Evolutionary conservation across 2,329 filamentous ascomycete genomes (phyloP).

Genomic region (Alternaria brassicae): DNA sequence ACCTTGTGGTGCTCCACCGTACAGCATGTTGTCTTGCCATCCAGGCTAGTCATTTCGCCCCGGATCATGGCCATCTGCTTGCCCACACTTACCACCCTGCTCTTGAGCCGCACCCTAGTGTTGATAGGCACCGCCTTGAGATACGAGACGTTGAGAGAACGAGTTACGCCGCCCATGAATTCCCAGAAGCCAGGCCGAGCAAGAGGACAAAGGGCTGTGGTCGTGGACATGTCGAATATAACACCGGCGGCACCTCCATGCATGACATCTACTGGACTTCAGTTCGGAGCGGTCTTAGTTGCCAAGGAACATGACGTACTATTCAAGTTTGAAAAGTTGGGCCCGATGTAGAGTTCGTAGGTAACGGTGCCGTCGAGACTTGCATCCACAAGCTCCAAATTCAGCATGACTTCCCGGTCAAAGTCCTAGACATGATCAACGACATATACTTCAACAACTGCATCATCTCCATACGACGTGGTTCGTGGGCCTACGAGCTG

Average conservation of each 20-base stretch:
- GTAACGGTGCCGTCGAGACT: constrained; percentile 44
- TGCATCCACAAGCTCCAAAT: constrained; percentile 48
- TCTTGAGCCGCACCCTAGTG: constrained; percentile 53
- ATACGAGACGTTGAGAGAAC: constrained; percentile 60
- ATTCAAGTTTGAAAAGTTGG: constrained; percentile 51
- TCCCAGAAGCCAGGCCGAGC: constrained; percentile 60
- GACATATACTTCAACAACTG: not conserved
- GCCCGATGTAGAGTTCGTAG: constrained; percentile 45
- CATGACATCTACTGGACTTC: constrained; percentile 47
- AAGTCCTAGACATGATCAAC: constrained; percentile 40
- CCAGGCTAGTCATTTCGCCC: constrained; percentile 58
- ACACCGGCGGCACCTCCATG: constrained; percentile 51
- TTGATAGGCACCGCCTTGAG: constrained; percentile 58
- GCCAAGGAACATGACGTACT: constrained; percentile 25
- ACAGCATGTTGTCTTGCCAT: constrained; percentile 58
- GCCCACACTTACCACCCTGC: constrained; percentile 56
- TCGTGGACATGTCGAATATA: constrained; percentile 56
- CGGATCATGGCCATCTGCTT: constrained; percentile 61
- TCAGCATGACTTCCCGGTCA: constrained; percentile 48
- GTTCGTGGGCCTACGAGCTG: constrained; percentile 37
- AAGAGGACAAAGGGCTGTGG: constrained; percentile 58
- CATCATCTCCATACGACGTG: constrained; percentile 37
- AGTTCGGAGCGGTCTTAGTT: not conserved
- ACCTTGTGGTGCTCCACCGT: constrained; percentile 64
- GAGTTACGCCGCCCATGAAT: constrained; percentile 61